Evolutionary conservation across 1,284 basidiomycete species (phyloP), one percentile per base, ranked within the genome.

Genomic region (Omphalotus olearius): DNA sequence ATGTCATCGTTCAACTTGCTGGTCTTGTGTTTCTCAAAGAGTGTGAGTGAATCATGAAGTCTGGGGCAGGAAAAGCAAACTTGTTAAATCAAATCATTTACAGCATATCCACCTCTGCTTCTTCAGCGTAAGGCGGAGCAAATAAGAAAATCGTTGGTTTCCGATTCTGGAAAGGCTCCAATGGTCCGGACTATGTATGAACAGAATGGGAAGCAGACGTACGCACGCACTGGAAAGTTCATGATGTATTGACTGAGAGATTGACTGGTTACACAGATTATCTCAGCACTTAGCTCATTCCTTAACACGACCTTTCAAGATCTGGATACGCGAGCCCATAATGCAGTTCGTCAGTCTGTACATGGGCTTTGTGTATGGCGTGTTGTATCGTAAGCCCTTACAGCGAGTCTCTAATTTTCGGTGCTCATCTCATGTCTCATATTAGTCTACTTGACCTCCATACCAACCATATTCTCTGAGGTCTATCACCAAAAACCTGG

Each of bases 311-410:
- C 65, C 65, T 9, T 51, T 66, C 26, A 52, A 58, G 13, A 63
- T 65, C 47, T 59, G 65, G 28, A 56, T 49, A 14, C 72, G 70
- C 26, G 73, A 78, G 57, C 71, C 72, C 1, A 72, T 75, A 50
- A 64, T 71, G 41, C 66, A 68, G 55, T 67, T 67, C 11, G 66
- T 74, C 25, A 61, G 66, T 0, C 42, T 69, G 1, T 74, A 72
- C 54, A 67, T 74, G 64, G 65, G 66, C 14, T 60, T 73, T 18
- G 62, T 73, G 5, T 73, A 71, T 53, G 69, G 71, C 7, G 60
- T 67, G 9, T 66, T 77, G 40, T 78, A 76, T 56, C 56, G 30
- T 77, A 28, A 64, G 71, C 30, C 62, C 73, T 43, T 69, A 69
- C 6, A 66, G 68, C 66, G 45, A 56, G 58, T 44, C 6, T 40